These are phyloP conservation scores for Colletotrichum sp. DNA, from an alignment of 2,329 filamentous ascomycete genomes.

Conservation along the genomic window DNA sequence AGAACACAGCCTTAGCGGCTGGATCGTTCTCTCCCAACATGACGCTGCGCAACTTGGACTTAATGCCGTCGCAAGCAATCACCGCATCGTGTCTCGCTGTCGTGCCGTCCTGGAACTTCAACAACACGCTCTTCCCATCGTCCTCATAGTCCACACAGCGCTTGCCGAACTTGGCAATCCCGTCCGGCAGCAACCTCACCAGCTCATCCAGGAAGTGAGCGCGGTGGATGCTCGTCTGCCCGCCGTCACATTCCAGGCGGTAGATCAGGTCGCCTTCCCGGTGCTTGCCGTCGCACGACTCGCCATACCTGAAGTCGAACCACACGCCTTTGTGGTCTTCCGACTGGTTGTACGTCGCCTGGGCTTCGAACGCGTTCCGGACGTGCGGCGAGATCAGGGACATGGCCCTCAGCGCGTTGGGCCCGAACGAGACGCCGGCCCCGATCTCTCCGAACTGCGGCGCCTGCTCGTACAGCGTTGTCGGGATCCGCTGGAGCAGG, in stretches of 20 bases:
- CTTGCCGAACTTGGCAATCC: conserved; percentile 30
- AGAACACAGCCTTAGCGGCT: conserved; percentile 47
- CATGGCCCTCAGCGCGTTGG: conserved; percentile 55
- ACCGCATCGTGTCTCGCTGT: conserved; percentile 43
- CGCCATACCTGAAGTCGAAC: conserved; percentile 21
- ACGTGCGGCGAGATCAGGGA: conserved; percentile 27
- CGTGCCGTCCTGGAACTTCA: conserved; percentile 45
- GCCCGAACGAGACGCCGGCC: conserved; percentile 56
- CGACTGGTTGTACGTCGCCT: conserved; percentile 21
- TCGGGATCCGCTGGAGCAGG: conserved; percentile 43
- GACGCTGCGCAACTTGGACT: conserved; percentile 48
- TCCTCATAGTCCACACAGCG: conserved; percentile 24
- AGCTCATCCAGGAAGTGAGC: conserved; percentile 38
- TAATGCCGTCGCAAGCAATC: conserved; percentile 66
- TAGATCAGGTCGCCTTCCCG: conserved; percentile 5
- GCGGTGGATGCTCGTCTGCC: conserved; percentile 2
- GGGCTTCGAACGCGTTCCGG: conserved; percentile 39
- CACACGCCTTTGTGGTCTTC: conserved; percentile 22
- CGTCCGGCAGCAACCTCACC: conserved; percentile 38
- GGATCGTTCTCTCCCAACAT: conserved; percentile 49
- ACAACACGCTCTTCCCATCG: conserved; percentile 19
- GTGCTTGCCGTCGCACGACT: conserved; percentile 16
- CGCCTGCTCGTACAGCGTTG: conserved; percentile 52
- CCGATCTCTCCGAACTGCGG: conserved; percentile 49
- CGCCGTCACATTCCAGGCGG: background rate